Base-by-base conservation (phyloP, 257 asterid species). In the Oldenlandia corymbosa region DNA sequence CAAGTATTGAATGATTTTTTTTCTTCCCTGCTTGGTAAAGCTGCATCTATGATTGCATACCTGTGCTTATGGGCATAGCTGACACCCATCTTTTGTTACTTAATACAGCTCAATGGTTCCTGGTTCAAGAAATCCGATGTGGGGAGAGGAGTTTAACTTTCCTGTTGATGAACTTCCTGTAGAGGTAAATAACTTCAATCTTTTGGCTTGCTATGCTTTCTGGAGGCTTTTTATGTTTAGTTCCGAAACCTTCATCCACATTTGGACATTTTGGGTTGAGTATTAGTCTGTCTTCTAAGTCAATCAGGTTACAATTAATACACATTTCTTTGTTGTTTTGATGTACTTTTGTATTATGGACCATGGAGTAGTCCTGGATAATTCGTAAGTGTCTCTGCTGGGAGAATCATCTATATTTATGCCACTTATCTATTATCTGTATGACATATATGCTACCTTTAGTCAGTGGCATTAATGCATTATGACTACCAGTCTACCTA, bases 81-180 rank as follows among this genome's bases (percentile, higher is more conserved):
- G 42, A 59, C 50, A 54, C 30, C 47, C 60, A 53, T 34, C 62
- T 70, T 48, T 64, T n/a, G n/a, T 75, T 66, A 62, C 51, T 32
- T 60, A 54, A 49, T 81, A 80, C 73, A 92, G 99, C 79, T 92
- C 99, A 71, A 85, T 92, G 96, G 87, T 92, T 75, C 95, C 96
- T 73, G 88, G 95, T 74, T 87, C 99, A 68, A 84, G 97, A 85
- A 92, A 92, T 80, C 99, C 99, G 62, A 78, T 85, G 80, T 92
- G 99, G 99, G 90, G 86, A 68, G 99, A 92, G 79, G 96, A 87
- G 75, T 92, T 89, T 81, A 82, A 87, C 77, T 92, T 89, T 81
- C 77, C 85, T 58, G 90, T 84, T 56, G 94, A 87, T 27, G 84
- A 84, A 76, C 95, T 92, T 79, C 97, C 96, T 62, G 90, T 79